Evolutionary conservation across 1,284 basidiomycete genomes (phyloP), one percentile per base, ranked within the genome.

Genomic region (Ganoderma boninense): DNA sequence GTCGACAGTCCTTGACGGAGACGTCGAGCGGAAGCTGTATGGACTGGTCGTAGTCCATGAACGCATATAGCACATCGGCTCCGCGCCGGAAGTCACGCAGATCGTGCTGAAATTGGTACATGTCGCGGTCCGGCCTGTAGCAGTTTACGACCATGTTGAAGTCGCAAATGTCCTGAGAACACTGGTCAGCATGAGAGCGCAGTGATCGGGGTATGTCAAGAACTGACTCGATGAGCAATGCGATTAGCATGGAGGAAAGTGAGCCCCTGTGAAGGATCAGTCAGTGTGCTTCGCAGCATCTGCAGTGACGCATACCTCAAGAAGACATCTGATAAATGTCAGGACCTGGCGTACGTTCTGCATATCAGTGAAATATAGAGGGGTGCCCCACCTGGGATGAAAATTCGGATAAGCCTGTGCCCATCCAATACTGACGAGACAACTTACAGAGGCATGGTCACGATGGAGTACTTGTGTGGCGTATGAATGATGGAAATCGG

Each of bases 21-120:
- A 49, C 62, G 20, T 62, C 60, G 7, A 10, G 43, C 1, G 73
- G 65, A 0, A 72, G 43, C 10, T 62, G 65, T 4, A 72, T 44
- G 0, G 73, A 70, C 20, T 67, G 54, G 46, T 74, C 68, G 43
- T 66, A 74, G 43, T 74, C 71, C 46, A 72, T 65, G 5, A 74
- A 61, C 3, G 64, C 64, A 29, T 71, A 74, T 1, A 26, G 4
- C 3, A 63, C 65, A 35, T 52, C 42, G 2, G 57, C 14, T 0
- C 56, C 16, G 2, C 32, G 32, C n/a, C 56, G n/a, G 56, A 69
- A 69, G 13, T 68, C 66, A 14, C 29, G 44, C 38, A 70, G n/a
- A 13, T 68, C 60, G 20, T 23, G 26, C 6, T 8, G 4, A 0
- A 69, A n/a, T 6, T 14, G 20, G 0, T 38, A 11, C 6, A 6